Base-by-base conservation (phyloP, 768 basidiomycete species). In the Lepiota subincarnata region DNA sequence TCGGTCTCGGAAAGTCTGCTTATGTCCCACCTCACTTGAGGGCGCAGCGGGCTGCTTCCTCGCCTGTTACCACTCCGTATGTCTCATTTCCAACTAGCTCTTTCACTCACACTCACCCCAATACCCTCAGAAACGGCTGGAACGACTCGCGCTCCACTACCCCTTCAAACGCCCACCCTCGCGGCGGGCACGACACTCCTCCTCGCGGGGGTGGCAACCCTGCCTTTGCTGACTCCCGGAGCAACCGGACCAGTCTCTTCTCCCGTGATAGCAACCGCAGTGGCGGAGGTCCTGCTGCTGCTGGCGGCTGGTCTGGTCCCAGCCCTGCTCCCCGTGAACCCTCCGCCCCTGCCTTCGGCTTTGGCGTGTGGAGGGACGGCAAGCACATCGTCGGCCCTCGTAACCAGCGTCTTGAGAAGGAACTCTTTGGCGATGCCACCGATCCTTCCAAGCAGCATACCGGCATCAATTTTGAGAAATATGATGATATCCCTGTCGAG, bases 381-480 rank as follows among this genome's bases (percentile, higher is more conserved):
- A 78, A 81, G 61, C 97, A 99, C 67, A 70, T 91, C 55, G 73
- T 85, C n/a, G 97, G 93, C 41, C 73, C 76, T 16, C 84, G 87
- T 63, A 97, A 95, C 75, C 73, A 75, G 66, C 86, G 94, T 60
- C 78, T 95, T 61, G 97, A 99, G 75, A 94, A 92, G 73, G 95
- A 98, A 66, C 87, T 99, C 36, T 99, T 87, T 62, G 97, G 97
- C 50, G 94, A 96, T 58, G 78, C 80, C 37, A 75, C 81, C 42
- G 96, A 98, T 68, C 82, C 87, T 19, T 84, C 83, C 55, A 91
- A 90, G 66, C 89, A 97, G 69, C 86, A 92, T 67, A 96, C 95
- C 40, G 97, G 97, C 58, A 98, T 99, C 75, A 99, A 99, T 76
- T 99, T 99, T 66, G 97, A 99, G 76, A 97, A 97, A 73, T 99